Evolutionary conservation across 371 early-diverging fungal species (phyloP), one percentile per base, ranked within the genome.

Genomic region (Mortierella sp.): DNA sequence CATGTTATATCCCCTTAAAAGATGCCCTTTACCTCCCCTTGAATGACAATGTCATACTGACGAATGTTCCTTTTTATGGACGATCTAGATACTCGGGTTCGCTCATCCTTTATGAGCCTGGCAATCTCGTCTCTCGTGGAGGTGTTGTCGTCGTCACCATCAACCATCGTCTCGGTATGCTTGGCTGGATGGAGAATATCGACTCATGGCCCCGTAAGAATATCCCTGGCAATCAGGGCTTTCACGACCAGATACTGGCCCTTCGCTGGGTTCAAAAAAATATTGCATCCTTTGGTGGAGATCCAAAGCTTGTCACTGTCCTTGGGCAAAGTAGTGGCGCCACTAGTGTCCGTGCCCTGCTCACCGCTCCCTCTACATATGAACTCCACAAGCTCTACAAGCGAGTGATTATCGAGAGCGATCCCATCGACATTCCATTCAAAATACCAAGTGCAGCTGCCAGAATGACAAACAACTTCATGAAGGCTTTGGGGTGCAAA

Each of bases 261-360:
- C 49, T 85, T 12, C 39, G 72, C n/a, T 85, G 85, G 85, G 78
- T 85, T 17, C 51, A 78, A 43, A 63, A 50, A 21, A 80, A 85
- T 63, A 81, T 83, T 53, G 76, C 62, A 12, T 50, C 59, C 17
- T 85, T 85, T 42, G 82, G 82, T 14, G 86, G 86, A n/a, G 76
- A 82, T 27, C 66, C 80, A 0, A 48, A 47, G 6, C 42, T 64
- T 3, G 70, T 83, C 32, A 80, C 81, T 0, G 48, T 82, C 26
- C 65, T 79, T 34, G 86, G 86, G 1, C 70, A 80, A 43, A 79
- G 79, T 15, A 82, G 82, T 3, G 83, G 83, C 14, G 82, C 81
- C 9, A 58, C 63, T 42, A 70, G 73, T 9, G 53, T 73, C 31
- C 75, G 63, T 15, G 63, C 63, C 6, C 39, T 69, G 39, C 52